Percentiles rank a stretch among this genome's conserved stretches.
These are phyloP conservation scores for Diutina siamensis DNA, from an alignment of 1,139 yeast species.

Conservation along the genomic window DNA sequence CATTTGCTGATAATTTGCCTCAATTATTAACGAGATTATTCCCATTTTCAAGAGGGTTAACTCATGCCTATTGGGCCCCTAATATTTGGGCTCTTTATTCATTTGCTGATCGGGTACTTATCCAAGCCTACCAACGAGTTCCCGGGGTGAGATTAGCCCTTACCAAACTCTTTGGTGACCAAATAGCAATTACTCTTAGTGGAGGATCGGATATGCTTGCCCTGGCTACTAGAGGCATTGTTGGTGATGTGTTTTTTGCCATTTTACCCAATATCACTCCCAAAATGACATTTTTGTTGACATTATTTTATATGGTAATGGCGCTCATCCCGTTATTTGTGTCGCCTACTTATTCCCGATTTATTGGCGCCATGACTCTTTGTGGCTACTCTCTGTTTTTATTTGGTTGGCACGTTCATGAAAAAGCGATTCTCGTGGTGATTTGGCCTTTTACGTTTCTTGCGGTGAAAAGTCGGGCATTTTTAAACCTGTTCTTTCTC, in stretches of 20 bases:
- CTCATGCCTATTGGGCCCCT: constrained; percentile 99
- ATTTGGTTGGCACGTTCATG: constrained; percentile 99
- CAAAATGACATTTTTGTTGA: constrained; percentile 59
- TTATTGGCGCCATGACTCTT: constrained; percentile 72
- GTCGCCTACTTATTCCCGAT: constrained; percentile 67
- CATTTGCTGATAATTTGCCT: constrained; percentile 58
- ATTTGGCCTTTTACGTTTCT: constrained; percentile 84
- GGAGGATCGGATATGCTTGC: constrained; percentile 17
- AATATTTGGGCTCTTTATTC: constrained; percentile 94
- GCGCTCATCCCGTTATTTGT: constrained; percentile 68
- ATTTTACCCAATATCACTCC: constrained; percentile 78
- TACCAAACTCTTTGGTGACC: constrained; percentile 17
- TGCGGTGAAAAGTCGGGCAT: constrained; percentile 58
- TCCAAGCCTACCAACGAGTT: constrained; percentile 34
- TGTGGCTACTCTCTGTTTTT: constrained; percentile 88
- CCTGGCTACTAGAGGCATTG: constrained; percentile 72
- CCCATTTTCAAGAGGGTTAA: constrained; percentile 90
- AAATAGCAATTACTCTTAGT: constrained; percentile 19
- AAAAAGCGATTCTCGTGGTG: constrained; percentile 81
- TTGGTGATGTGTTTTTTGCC: constrained; percentile 78
- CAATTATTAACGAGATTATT: constrained; percentile 61
- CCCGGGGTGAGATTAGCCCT: constrained; percentile 33
- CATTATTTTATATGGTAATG: constrained; percentile 69
- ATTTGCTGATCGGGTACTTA: constrained; percentile 63
- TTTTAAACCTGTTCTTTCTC: constrained; percentile 55